Conservation (phyloP, 2,329 filamentous ascomycete species). For the Fonsecaea monophora region DNA sequence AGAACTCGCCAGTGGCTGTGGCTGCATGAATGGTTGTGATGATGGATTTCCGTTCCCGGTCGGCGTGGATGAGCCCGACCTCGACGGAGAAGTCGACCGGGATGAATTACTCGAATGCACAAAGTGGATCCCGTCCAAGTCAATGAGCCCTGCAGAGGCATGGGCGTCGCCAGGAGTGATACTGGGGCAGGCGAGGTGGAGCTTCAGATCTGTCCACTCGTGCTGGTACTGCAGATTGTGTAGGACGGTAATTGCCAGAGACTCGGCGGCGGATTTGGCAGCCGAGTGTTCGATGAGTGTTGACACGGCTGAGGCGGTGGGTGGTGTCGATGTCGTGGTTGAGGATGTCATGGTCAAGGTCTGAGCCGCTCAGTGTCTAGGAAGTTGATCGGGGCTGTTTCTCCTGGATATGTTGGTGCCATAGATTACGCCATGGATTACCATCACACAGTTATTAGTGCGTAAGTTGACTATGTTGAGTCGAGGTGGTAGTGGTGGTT, state of each 20-base stretch:
- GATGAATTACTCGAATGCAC: conserved; percentile 17
- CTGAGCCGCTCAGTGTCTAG: not conserved
- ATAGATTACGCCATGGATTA: not conserved
- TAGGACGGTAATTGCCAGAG: conserved; percentile 64
- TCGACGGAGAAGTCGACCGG: conserved; percentile 23
- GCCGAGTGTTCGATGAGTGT: conserved; percentile 47
- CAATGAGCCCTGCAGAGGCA: conserved; percentile 1
- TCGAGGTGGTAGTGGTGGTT: not conserved
- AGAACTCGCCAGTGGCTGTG: conserved; percentile 42
- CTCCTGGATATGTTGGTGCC: not conserved
- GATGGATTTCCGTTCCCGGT: not conserved
- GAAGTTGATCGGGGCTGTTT: not conserved
- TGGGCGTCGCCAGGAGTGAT: conserved; percentile 42
- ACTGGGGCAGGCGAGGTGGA: conserved; percentile 44
- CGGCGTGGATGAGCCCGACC: conserved; percentile 18
- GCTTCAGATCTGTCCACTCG: conserved; percentile 63
- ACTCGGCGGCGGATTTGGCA: conserved; percentile 42
- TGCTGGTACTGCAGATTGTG: conserved; percentile 71
- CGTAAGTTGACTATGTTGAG: not conserved
- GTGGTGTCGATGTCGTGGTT: conserved; percentile 15
- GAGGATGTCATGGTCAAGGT: not conserved
- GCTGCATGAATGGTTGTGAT: not conserved
- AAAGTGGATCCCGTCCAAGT: conserved; percentile 11
- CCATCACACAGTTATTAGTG: not conserved
- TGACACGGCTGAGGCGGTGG: conserved; percentile 50